Base-by-base conservation (phyloP, 805 yeast genomes). In the Nakazawaea populi region DNA sequence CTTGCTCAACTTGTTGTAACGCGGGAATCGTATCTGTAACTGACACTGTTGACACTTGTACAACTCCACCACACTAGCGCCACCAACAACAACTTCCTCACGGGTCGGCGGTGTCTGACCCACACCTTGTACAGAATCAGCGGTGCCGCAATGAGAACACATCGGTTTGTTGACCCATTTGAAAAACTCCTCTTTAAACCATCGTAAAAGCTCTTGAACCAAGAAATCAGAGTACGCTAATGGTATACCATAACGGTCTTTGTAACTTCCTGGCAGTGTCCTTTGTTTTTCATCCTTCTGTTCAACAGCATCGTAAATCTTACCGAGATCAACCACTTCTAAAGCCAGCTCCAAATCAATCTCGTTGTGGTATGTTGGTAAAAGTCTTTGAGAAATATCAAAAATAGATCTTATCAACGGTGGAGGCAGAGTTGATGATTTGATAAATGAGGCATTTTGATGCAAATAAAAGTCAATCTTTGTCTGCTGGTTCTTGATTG, bases 161-260 rank as follows among this genome's bases (percentile, higher is more conserved):
- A 70, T 62, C 0, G 94, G 89, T 37, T 75, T 74, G 58, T 86
- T 85, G 7, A 88, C 83, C 98, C 98, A 92, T 30, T 67, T 71
- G 69, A 92, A 92, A 69, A 88, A 90, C 40, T 80, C 84, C 39
- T 82, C 71, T 58, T 89, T 89, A 70, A 85, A 92, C 83, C 89
- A 86, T 44, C 73, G 66, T 11, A 86, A 66, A 34, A 83, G 61
- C 54, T 79, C 85, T 54, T 70, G 71, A 1, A 85, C 85, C 2
- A 86, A 55, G 31, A 75, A 68, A 60, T 86, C 92, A 38, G 78
- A 74, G 51, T 79, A 73, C 14, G 78, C 74, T 56, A 70, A 68
- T 28, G 53, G 53, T 0, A 38, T 36, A 12, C 50, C 51, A 8
- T 46, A 47, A 9, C 40, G 44, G 9, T 47, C 44, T 5, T 54